phyloP scores from a whole-genome alignment of 495 filamentous ascomycete genomes.

The Podospora pseudopauciseta region DNA sequence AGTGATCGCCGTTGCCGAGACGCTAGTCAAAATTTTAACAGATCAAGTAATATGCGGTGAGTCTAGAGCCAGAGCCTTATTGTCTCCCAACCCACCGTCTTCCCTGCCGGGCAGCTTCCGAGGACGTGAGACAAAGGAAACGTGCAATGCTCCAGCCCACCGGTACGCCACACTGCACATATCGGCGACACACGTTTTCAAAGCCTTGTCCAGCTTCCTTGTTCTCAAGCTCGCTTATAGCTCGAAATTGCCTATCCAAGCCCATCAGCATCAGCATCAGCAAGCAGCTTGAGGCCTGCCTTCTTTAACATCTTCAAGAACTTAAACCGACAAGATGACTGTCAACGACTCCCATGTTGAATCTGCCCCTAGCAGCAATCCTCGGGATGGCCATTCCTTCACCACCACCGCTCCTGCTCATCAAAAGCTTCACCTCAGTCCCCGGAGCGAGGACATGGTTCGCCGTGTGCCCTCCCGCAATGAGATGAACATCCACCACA shows the following conservation, averaged over 20 bases:
- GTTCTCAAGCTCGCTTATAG: not conserved
- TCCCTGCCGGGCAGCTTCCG: not conserved
- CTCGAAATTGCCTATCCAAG: not conserved
- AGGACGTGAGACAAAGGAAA: not conserved
- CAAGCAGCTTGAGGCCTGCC: not conserved
- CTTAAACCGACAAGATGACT: not conserved
- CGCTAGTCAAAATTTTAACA: slow-evolving; percentile 1
- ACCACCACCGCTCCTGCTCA: not conserved
- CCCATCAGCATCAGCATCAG: not conserved
- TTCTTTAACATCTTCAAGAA: no score
- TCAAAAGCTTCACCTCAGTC: not conserved
- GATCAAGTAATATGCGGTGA: not conserved
- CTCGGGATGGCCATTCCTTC: not conserved
- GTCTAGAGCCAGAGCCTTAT: not conserved
- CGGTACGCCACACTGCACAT: not conserved
- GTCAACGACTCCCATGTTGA: not conserved
- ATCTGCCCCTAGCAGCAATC: not conserved
- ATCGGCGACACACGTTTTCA: no score
- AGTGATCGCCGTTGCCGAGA: not conserved
- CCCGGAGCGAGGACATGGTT: not conserved
- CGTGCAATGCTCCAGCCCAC: not conserved
- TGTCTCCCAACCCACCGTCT: not conserved
- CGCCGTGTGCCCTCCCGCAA: not conserved
- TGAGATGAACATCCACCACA: not conserved
- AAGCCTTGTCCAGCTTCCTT: not conserved